A percentile compares a stretch with the other conserved stretches of the same genome.
phyloP scores from a whole-genome alignment of 1,139 yeast species.

The Kazachstania sp. region DNA sequence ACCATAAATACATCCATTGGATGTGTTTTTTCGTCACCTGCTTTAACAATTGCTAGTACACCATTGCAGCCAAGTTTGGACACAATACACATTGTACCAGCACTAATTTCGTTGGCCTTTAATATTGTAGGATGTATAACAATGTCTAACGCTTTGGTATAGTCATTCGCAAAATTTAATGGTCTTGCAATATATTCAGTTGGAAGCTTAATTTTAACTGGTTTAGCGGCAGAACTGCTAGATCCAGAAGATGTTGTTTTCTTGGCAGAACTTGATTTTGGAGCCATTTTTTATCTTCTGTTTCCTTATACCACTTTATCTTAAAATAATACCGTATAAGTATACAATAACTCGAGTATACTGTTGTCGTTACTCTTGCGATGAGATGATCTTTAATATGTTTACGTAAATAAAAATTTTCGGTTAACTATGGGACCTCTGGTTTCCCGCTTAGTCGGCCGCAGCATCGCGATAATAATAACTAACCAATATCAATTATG shows the following conservation, averaged over 20 bases:
- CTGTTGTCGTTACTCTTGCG: too few relatives aligned
- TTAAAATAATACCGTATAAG: too few relatives aligned
- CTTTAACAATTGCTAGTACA: conserved; percentile 37
- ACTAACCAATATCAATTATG: too few relatives aligned
- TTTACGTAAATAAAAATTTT: too few relatives aligned
- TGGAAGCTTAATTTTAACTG: conserved; percentile 34
- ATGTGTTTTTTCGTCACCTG: conserved; percentile 36
- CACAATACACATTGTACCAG: conserved; percentile 49
- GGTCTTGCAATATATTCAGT: conserved; percentile 55
- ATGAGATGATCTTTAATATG: too few relatives aligned
- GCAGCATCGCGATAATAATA: background rate
- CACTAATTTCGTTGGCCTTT: conserved; percentile 43
- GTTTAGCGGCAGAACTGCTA: conserved; percentile 11
- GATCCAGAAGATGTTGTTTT: conserved; percentile 26
- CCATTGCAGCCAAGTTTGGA: conserved; percentile 44
- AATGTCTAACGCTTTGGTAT: conserved; percentile 36
- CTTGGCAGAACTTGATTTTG: conserved; percentile 25
- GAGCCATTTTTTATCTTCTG: conserved; percentile 25
- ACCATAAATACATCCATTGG: conserved; percentile 44
- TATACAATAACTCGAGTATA: too few relatives aligned
- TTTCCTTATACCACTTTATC: too few relatives aligned
- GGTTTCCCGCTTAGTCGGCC: too few relatives aligned
- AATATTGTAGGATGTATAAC: conserved; percentile 46
- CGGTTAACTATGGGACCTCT: too few relatives aligned
- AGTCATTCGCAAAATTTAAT: conserved; percentile 30